Conservation (phyloP, 169 alveolate genomes). For the Plasmodium coatneyi region DNA sequence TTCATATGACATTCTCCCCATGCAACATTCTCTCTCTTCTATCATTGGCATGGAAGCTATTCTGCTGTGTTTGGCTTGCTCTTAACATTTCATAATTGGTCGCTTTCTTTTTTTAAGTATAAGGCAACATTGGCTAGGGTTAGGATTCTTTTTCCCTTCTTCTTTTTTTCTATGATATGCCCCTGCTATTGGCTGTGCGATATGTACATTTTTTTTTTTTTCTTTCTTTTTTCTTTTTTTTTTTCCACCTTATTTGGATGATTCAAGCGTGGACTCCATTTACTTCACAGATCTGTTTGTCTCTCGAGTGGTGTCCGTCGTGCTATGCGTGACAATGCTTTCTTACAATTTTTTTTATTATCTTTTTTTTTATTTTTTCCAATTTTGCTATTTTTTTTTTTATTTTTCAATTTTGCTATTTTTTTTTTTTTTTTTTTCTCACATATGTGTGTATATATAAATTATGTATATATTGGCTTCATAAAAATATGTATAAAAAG, state of each 20-base stretch:
- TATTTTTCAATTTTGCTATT: not conserved
- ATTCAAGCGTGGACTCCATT: not conserved
- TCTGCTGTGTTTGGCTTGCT: not conserved
- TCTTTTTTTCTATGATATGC: not conserved
- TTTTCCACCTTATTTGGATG: not conserved
- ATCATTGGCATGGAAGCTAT: not conserved
- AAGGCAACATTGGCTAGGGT: not conserved
- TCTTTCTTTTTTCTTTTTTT: not conserved
- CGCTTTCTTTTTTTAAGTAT: not conserved
- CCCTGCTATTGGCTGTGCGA: not conserved
- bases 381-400: not conserved
- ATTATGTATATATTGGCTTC: not conserved
- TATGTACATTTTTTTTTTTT: slow-evolving; percentile 5
- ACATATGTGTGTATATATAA: not conserved
- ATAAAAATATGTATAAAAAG: not conserved
- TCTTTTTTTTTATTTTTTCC: not conserved
- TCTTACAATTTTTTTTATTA: not conserved
- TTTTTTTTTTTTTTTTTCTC: not conserved
- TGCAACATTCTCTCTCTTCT: not conserved
- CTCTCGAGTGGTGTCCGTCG: not conserved
- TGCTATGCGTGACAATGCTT: not conserved
- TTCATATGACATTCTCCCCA: not conserved
- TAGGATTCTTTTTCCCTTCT: not conserved
- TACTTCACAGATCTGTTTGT: not conserved
- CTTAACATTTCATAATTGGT: not conserved